phyloP scores from a whole-genome alignment of 129 eudicot genomes.

The Erigeron canadensis region DNA sequence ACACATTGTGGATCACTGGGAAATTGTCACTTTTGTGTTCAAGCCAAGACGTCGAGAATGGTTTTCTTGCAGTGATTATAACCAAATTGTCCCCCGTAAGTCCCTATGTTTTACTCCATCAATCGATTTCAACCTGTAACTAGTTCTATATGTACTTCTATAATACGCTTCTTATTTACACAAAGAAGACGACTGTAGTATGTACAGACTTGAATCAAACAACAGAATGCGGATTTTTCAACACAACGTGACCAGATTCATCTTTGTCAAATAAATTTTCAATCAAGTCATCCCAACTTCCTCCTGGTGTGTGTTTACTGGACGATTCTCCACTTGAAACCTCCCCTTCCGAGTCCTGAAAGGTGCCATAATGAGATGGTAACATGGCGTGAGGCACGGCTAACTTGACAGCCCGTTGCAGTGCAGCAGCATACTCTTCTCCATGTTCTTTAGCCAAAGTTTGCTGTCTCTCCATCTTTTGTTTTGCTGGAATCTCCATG shows the following conservation, averaged over 20 bases:
- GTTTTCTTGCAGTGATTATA: not conserved
- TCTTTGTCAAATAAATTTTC: slow-evolving; percentile 69
- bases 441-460: slow-evolving; percentile 64
- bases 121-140: not conserved
- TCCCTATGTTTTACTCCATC: not conserved
- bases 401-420: slow-evolving; percentile 66
- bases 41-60: not conserved
- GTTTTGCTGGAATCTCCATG: slow-evolving; percentile 66
- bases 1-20: not conserved
- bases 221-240: slow-evolving; percentile 36
- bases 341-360: slow-evolving; percentile 48
- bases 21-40: not conserved
- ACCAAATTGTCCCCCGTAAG: not conserved
- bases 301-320: slow-evolving; percentile 33
- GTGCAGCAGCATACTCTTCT: slow-evolving; percentile 75
- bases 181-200: not conserved
- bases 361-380: slow-evolving; percentile 78
- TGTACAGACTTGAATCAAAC: slow-evolving; percentile 23
- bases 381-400: slow-evolving; percentile 71
- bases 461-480: slow-evolving; percentile 82
- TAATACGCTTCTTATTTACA: slow-evolving; percentile 6
- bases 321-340: slow-evolving; percentile 30
- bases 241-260: slow-evolving; percentile 56
- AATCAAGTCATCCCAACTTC: slow-evolving; percentile 73
- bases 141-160: not conserved